phyloP scores from a whole-genome alignment of 2,329 filamentous ascomycete species.

The Fusarium citri region DNA sequence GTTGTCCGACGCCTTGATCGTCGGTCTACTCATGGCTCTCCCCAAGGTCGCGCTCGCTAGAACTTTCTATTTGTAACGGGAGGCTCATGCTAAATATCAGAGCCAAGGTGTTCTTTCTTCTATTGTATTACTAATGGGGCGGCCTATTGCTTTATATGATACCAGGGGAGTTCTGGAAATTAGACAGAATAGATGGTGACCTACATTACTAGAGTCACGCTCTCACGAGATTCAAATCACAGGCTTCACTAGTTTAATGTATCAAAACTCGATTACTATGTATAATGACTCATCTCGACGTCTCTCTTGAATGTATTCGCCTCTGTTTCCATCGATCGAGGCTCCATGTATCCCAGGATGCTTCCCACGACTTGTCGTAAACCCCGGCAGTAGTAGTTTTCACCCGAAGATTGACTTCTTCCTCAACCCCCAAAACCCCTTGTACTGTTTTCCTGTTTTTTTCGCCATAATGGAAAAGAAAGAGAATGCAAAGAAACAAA shows the following conservation, averaged over 20 bases:
- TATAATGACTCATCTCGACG: slow-evolving; percentile 16
- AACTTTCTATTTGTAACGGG: neutral
- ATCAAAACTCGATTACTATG: slow-evolving; percentile 18
- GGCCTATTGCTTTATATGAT: slow-evolving; percentile 20
- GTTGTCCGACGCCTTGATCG: slow-evolving; percentile 67
- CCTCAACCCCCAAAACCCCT: slow-evolving; percentile 19
- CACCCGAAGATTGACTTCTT: slow-evolving; percentile 9
- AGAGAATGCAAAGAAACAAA: slow-evolving; percentile 28
- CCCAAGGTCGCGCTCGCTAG: slow-evolving; percentile 19
- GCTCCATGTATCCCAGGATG: slow-evolving; percentile 13
- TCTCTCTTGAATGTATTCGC: slow-evolving; percentile 19
- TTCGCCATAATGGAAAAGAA: slow-evolving; percentile 18
- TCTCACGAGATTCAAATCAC: slow-evolving; percentile 17
- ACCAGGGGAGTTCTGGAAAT: slow-evolving; percentile 21
- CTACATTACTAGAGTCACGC: neutral
- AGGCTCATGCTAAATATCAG: neutral
- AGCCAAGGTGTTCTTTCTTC: neutral
- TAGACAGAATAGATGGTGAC: neutral
- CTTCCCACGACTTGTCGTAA: slow-evolving; percentile 26
- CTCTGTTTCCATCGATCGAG: neutral
- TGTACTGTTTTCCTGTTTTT: slow-evolving; percentile 6
- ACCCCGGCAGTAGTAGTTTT: slow-evolving; percentile 7
- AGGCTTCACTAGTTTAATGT: neutral
- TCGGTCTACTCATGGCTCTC: slow-evolving; percentile 31
- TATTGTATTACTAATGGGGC: slow-evolving; percentile 3